These are phyloP conservation scores for Trichocladium uniseriatum DNA, from an alignment of 495 filamentous ascomycete species.

Conservation along the genomic window DNA sequence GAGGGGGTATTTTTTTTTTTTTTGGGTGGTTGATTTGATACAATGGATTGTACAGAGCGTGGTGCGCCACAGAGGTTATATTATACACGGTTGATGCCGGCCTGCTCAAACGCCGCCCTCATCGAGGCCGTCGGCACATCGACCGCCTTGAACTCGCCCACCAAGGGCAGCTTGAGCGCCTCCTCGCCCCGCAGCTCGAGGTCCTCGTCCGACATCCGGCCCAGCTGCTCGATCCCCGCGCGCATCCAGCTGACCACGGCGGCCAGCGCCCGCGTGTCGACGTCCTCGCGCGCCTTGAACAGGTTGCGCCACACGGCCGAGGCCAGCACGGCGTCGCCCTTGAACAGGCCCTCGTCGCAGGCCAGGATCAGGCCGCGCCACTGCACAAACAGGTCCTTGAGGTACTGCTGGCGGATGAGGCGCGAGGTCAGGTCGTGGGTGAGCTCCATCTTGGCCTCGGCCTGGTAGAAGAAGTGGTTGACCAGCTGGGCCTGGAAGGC, in stretches of 20 bases:
- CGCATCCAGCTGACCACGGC: slow-evolving; percentile 73
- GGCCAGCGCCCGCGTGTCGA: slow-evolving; percentile 63
- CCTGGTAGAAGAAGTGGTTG: slow-evolving; percentile 89
- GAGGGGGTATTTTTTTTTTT: neutral
- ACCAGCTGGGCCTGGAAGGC: slow-evolving; percentile 45
- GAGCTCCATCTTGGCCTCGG: slow-evolving; percentile 74
- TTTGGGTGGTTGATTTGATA: neutral
- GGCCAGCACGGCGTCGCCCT: slow-evolving; percentile 77
- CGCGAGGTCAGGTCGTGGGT: slow-evolving; percentile 57
- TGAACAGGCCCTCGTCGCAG: slow-evolving; percentile 79
- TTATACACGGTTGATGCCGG: neutral
- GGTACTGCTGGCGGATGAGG: slow-evolving; percentile 65
- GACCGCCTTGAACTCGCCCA: slow-evolving; percentile 34
- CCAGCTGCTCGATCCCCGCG: slow-evolving; percentile 51
- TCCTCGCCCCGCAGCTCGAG: slow-evolving; percentile 26
- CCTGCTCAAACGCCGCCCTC: slow-evolving; percentile 12
- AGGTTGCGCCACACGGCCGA: slow-evolving; percentile 90
- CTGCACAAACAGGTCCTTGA: slow-evolving; percentile 86
- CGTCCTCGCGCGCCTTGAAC: slow-evolving; percentile 63
- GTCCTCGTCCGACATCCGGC: slow-evolving; percentile 51
- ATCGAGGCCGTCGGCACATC: slow-evolving; percentile 26
- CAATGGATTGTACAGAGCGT: neutral
- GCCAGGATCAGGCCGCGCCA: slow-evolving; percentile 77
- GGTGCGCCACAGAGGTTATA: too few relatives aligned
- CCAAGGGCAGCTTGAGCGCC: slow-evolving; percentile 29